These are phyloP conservation scores for Backusella macrospora DNA, from an alignment of 192 early-diverging fungal genomes.

Conservation along the genomic window DNA sequence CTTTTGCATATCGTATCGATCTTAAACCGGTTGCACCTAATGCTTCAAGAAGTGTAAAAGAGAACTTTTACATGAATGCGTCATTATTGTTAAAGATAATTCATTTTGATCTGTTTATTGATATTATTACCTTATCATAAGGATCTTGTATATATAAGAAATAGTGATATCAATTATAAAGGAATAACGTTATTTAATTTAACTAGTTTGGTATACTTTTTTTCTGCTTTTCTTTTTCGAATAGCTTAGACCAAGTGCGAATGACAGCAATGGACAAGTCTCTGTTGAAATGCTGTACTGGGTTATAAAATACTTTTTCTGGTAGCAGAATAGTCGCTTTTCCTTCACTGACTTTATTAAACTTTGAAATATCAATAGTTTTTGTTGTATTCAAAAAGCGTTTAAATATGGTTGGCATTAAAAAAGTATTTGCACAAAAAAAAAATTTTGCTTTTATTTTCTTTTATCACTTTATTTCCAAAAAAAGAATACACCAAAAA, in stretches of 20 bases:
- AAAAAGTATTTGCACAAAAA: neutral
- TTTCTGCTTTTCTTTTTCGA: constrained; percentile 60
- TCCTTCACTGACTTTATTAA: constrained; percentile 73
- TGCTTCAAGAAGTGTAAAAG: constrained; percentile 85
- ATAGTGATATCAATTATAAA: neutral
- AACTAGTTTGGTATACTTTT: neutral
- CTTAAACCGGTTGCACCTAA: constrained; percentile 93
- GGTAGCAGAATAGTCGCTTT: constrained; percentile 85
- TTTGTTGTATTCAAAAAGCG: neutral
- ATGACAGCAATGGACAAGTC: constrained; percentile 98
- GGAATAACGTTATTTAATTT: neutral
- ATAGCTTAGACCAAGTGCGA: constrained; percentile 85
- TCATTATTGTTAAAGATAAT: neutral
- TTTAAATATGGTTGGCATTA: neutral
- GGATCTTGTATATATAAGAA: neutral
- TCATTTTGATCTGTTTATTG: neutral
- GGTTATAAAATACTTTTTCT: constrained; percentile 97
- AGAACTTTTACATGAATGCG: neutral
- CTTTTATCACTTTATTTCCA: neutral
- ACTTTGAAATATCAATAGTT: constrained; percentile 44
- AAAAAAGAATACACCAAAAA: too few species aligned
- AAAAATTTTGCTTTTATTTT: neutral
- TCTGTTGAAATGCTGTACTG: constrained; percentile 96
- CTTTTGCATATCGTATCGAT: constrained; percentile 96
- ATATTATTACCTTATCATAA: neutral